A percentile compares a stretch with the other conserved stretches of the same genome.
These are phyloP conservation scores for Globisporangium alternatum DNA, from an alignment of 352 stramenopile genomes.

Conservation along the genomic window DNA sequence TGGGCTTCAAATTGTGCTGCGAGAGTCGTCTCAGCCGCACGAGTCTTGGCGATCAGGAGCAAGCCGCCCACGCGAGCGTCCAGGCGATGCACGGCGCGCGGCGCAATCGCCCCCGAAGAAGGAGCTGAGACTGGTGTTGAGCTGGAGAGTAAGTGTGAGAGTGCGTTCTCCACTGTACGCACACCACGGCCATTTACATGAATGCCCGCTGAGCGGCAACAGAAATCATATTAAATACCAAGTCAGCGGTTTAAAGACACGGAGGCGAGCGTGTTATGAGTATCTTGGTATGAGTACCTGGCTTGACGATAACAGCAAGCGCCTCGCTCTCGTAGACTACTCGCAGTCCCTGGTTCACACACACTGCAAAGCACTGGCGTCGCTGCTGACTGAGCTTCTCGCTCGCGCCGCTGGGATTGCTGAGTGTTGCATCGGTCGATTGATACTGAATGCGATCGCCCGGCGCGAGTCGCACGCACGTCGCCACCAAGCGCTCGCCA, in stretches of 20 bases:
- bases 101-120: conserved; percentile 3
- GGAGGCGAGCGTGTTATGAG: no score
- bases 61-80: conserved; percentile 60
- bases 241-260: background rate
- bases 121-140: no score
- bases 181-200: conserved; percentile 58
- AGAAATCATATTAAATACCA: background rate
- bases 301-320: conserved; percentile 55
- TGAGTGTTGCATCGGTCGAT: no score
- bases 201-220: conserved; percentile 30
- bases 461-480: conserved; percentile 24
- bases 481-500: conserved; percentile 29
- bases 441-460: conserved; percentile 36
- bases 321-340: conserved; percentile 45
- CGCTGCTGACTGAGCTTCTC: background rate
- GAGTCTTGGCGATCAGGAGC: conserved; percentile 59
- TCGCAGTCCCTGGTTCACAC: conserved; percentile 49
- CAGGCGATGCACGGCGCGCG: conserved; percentile 56
- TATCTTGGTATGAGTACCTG: conserved; percentile 19
- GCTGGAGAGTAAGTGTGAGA: conserved; percentile 30
- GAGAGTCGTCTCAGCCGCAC: conserved; percentile 38
- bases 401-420: background rate
- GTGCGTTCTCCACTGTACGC: conserved; percentile 44
- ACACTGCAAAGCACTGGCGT: conserved; percentile 36
- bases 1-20: conserved; percentile 47